phyloP scores from a whole-genome alignment of 495 filamentous ascomycete species.

The Aspergillus kassunensis region DNA sequence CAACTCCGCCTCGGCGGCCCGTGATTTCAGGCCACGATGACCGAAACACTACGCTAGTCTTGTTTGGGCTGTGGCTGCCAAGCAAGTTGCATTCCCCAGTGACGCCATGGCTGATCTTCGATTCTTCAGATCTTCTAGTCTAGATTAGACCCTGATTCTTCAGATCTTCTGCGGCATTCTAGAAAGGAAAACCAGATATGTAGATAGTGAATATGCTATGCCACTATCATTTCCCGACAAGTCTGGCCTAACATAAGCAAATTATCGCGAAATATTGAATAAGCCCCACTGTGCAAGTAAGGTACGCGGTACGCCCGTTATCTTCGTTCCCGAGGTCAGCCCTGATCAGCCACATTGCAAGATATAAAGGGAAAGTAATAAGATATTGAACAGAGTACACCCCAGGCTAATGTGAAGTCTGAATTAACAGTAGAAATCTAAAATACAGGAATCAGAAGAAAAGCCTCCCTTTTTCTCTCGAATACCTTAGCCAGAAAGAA shows the following conservation, averaged over 20 bases:
- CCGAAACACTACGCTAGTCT: slow-evolving; percentile 38
- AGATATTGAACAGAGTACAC: slow-evolving; percentile 3
- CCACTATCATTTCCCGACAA: no score
- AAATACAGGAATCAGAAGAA: slow-evolving; percentile 2
- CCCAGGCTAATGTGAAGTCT: neutral
- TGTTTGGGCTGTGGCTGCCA: slow-evolving; percentile 17
- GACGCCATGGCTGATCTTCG: slow-evolving; percentile 27
- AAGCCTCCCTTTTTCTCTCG: neutral
- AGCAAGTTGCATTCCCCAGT: slow-evolving; percentile 17
- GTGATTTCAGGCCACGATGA: slow-evolving; percentile 42
- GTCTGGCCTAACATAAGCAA: no score
- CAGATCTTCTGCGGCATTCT: no score
- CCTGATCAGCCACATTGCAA: neutral
- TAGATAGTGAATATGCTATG: no score
- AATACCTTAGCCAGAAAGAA: neutral
- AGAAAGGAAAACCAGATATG: no score
- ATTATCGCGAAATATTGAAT: neutral
- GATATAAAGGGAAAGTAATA: neutral
- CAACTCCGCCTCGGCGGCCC: slow-evolving; percentile 16
- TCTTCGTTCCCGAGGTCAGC: slow-evolving; percentile 9
- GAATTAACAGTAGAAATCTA: slow-evolving; percentile 6
- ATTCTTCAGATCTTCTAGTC: neutral
- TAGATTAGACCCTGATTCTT: no score
- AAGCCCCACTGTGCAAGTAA: slow-evolving; percentile 8
- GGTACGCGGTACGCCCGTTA: slow-evolving; percentile 10